A percentile compares a stretch with the other conserved stretches of the same genome.
Conservation (phyloP, 2,329 filamentous ascomycete species). For the Macrophomina tecta region DNA sequence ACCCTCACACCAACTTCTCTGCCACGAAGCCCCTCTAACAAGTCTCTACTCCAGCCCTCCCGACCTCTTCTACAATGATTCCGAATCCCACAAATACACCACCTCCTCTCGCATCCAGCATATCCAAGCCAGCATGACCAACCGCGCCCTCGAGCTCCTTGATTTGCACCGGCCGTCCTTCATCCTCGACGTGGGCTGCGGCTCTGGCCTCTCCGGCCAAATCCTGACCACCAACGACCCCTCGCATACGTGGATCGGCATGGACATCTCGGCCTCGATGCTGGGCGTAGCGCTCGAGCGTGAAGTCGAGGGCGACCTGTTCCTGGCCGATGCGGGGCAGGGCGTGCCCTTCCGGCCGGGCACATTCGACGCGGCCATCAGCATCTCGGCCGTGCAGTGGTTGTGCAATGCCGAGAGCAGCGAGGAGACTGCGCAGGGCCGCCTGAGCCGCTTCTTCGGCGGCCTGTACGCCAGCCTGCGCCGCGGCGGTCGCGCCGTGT, state of each 20-base stretch:
- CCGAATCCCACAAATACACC: constrained; percentile 95
- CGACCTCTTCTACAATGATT: constrained; percentile 97
- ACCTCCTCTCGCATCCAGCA: constrained; percentile 94
- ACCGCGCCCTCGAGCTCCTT: constrained; percentile 90
- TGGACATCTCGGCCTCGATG: constrained; percentile 97
- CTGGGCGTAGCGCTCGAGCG: constrained; percentile 90
- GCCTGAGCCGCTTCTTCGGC: constrained; percentile 87
- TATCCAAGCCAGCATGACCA: constrained; percentile 94
- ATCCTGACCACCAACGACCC: constrained; percentile 77
- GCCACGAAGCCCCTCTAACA: constrained; percentile 34
- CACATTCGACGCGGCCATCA: constrained; percentile 92
- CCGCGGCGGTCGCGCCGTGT: constrained; percentile 86
- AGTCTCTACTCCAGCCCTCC: constrained; percentile 68
- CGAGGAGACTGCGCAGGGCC: constrained; percentile 79
- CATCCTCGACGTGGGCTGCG: constrained; percentile 96
- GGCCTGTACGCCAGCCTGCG: constrained; percentile 84
- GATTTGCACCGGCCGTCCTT: constrained; percentile 78
- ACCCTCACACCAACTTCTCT: neutral
- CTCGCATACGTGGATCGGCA: constrained; percentile 91
- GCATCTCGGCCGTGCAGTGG: constrained; percentile 97
- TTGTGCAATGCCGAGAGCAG: constrained; percentile 92
- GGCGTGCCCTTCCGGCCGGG: constrained; percentile 93
- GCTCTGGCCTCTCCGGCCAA: constrained; percentile 91
- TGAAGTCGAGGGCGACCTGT: constrained; percentile 90
- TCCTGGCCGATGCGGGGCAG: constrained; percentile 94